These are phyloP conservation scores for Trichoderma semiorbis DNA, from an alignment of 2,329 filamentous ascomycete species.

Conservation along the genomic window DNA sequence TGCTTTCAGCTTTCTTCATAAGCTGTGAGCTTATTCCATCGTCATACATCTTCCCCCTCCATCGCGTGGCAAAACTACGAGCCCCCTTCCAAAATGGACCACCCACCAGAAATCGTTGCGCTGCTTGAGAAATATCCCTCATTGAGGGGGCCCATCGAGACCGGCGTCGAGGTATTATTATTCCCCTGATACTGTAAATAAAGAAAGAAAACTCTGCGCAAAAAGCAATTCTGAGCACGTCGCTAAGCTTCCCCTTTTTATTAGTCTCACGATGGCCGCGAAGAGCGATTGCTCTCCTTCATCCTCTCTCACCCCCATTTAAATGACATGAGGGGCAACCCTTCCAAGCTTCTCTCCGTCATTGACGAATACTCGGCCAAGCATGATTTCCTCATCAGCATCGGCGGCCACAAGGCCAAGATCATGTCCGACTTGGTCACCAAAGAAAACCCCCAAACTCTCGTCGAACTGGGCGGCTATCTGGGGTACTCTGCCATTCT, in stretches of 20 bases:
- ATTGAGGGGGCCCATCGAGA: background rate
- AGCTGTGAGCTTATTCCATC: background rate
- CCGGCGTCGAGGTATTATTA: background rate
- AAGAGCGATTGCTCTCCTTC: background rate
- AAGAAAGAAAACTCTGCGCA: background rate
- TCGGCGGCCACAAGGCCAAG: conserved; percentile 70
- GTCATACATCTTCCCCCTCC: background rate
- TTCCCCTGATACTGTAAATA: background rate
- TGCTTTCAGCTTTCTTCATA: background rate
- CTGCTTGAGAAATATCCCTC: conserved; percentile 5
- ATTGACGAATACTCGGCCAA: conserved; percentile 5
- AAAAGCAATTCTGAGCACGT: background rate
- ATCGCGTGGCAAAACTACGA: background rate
- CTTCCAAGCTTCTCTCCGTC: background rate
- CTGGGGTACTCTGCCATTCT: conserved; percentile 78
- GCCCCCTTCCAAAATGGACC: background rate
- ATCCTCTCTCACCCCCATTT: conserved; percentile 7
- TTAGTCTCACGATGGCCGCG: conserved; percentile 5
- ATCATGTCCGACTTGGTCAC: conserved; percentile 67
- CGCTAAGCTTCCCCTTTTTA: background rate
- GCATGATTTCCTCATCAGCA: conserved; percentile 62
- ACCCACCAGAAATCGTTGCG: background rate
- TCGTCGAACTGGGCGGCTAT: conserved; percentile 80
- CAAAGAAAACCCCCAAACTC: conserved; percentile 61
- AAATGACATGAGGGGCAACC: background rate